Evolutionary conservation across 345 rosid species (phyloP), one percentile per base, ranked within the genome.

Genomic region (Schrenkiella parvula): DNA sequence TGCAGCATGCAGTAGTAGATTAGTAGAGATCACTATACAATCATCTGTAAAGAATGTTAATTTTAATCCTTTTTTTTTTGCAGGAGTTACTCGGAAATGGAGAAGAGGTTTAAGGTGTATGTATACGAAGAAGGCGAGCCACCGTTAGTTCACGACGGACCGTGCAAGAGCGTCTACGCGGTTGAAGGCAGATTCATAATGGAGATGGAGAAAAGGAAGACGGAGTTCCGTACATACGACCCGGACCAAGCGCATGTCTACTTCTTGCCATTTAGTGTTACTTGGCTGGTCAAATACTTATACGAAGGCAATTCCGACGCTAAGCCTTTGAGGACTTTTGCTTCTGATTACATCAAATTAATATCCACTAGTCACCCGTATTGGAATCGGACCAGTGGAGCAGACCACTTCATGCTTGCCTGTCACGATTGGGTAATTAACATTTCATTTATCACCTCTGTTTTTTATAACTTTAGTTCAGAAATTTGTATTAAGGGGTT

Each of bases 391-490:
- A 85, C 89, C 44, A 78, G 54, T 58, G 95, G 95, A 3, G 93
- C 97, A 61, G 95, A 88, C 73, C 95, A 90, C 72, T 88, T 90
- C 88, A 88, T 88, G 97, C 90, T 90, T 72, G 86, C 95, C 11
- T 88, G 97, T 55, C 97, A 90, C 56, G 97, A 88, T 76, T 90
- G 95, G 97, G 97, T 90, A 43, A 74, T 42, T 46, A 39, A 25
- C 43, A 12, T 32, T 32, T 22, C 9, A 11, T 26, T 3, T 21
- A 8, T 12, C 17, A 5, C 22, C 9, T 60, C 3, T 43, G 0
- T 57, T 35, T 23, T 14, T 10, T 10, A 8, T 4, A 59, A 25
- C 8, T 52, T 37, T n/a, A 18, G n/a, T 47, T 7, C 4, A 31
- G 22, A 22, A 5, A 28, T 38, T 25, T 13, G 10, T 13, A 12